Evolutionary conservation across 345 rosid species (phyloP).

Genomic region (Syzygium aqueum): DNA sequence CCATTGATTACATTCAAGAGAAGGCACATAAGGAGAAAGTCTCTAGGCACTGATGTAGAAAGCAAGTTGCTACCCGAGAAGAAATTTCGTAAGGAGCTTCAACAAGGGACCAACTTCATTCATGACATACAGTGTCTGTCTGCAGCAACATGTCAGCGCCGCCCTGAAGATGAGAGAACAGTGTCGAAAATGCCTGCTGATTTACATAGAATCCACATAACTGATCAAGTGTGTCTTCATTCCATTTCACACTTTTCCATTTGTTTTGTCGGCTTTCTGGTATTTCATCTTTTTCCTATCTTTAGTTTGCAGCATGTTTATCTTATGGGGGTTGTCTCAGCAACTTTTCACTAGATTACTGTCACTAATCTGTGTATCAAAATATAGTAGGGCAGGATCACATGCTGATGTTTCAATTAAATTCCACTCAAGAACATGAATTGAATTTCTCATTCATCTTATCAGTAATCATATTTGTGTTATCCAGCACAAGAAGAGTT

Average conservation of each 20-base stretch:
- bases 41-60: conserved; percentile 1
- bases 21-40: conserved; percentile 19
- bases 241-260: neutral
- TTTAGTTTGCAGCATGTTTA: neutral
- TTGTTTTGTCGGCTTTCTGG: neutral
- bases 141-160: neutral
- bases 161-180: neutral
- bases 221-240: neutral
- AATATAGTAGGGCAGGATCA: neutral
- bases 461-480: neutral
- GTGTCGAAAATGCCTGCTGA: neutral
- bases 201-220: neutral
- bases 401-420: neutral
- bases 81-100: neutral
- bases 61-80: conserved; percentile 1
- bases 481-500: neutral
- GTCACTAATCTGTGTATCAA: neutral
- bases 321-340: neutral
- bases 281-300: neutral
- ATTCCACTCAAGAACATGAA: neutral
- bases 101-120: neutral
- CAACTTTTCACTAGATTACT: neutral
- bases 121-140: neutral
- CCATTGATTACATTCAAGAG: conserved; percentile 31
- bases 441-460: neutral